Base-by-base conservation (phyloP, 2,329 filamentous ascomycete species). In the Trichoderma hamatum region DNA sequence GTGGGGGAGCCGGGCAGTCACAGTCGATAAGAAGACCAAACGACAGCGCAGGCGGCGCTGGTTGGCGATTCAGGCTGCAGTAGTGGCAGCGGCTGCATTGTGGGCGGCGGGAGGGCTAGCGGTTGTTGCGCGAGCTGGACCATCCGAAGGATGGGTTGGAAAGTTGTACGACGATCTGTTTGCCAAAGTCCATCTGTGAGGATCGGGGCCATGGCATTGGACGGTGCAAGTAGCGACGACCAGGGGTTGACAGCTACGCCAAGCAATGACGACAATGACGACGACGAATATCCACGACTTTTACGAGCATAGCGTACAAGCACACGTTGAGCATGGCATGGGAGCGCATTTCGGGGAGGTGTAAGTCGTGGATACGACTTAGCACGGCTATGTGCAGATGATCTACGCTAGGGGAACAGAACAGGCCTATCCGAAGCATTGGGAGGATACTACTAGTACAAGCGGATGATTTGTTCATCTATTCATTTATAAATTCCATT, bases 91-190 rank as follows among this genome's bases (percentile, higher is more conserved):
- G 2, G 85, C 89, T 9, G 85, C 81, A 0, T 67, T 94, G n/a
- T 97, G 94, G 94, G 88, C 94, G 63, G 89, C 90, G 0, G 94
- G 94, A 3, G 91, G 92, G 0, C 78, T 97, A 39, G 93, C 92
- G 0, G 84, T 97, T 19, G 88, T 97, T 10, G 93, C 90, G 3
- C 84, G 87, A 71, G 92, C 86, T 1, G 94, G 93, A 0, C 79
- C 83, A 70, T 89, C 88, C 1, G 82, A 86, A 4, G 93, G 93
- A 0, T 97, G 94, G 93, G 84, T 97, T 67, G 93, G 89, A 2
- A 90, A 85, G 73, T 85, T 92, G 61, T 97, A 95, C 79, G 91
- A 97, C 81, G 86, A 88, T 61, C 82, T 97, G 61, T 79, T 80
- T 71, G 74, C 75, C 1, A 71, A 71, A 34, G 73, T 79, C 7